Base-by-base conservation (phyloP, 1,139 yeast species). In the Sugiyamaella xylanicola region DNA sequence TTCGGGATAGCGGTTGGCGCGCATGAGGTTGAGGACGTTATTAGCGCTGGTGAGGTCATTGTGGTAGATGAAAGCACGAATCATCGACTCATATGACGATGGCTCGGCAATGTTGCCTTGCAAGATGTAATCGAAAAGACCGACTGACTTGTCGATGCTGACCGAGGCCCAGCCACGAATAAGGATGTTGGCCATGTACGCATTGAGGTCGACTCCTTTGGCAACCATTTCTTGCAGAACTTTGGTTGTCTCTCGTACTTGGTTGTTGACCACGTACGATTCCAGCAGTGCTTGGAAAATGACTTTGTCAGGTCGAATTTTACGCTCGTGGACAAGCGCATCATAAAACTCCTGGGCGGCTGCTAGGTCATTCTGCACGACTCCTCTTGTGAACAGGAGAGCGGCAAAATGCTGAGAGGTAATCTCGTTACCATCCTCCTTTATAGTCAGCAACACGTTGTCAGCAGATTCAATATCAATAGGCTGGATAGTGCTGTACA, bases 261-360 rank as follows among this genome's bases (percentile, higher is more conserved):
- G 59, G 13, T 65, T 66, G 54, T 73, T 72, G 36, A 64, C 69
- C 15, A 74, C 72, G 47, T 68, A 72, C 1, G 75, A 67, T 59
- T 75, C 77, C 32, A 76, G 56, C 40, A 75, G 58, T 0, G 79
- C 75, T 55, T 71, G 74, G 64, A 73, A 75, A 44, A 75, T 67
- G 49, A 63, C 64, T 55, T 67, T 67, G 60, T 73, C 77, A 2
- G 77, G 77, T 1, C 64, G 61, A 3, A 72, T 68, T 13, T 70
- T 65, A 46, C 65, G 62, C 53, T 62, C 61, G 39, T 61, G 60
- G 21, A 66, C 63, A 40, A 70, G 59, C 8, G 63, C 64, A 4
- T 67, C 60, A 58, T 72, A 75, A 54, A 73, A 74, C 49, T 62
- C 63, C 37, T 65, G 60, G 7, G 78, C 77, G 2, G 71, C 64